Conservation (phyloP, 345 rosid species). For the Reutealis trisperma region DNA sequence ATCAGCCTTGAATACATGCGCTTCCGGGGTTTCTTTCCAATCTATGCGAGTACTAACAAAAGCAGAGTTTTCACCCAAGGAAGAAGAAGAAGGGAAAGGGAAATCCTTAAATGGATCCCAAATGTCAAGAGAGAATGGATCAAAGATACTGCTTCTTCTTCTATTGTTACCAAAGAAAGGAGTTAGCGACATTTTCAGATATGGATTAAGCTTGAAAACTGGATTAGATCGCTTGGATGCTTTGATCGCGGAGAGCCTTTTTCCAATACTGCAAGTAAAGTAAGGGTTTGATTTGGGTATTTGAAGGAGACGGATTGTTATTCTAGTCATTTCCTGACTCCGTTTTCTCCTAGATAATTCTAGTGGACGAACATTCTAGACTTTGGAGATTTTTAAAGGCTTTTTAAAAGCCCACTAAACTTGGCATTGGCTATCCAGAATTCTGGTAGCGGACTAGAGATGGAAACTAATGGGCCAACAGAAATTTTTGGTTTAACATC, state of each 20-base stretch:
- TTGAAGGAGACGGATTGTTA: not conserved
- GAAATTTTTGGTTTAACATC: too few species aligned
- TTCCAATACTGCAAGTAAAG: not conserved
- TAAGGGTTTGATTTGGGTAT: not conserved
- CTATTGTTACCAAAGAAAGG: not conserved
- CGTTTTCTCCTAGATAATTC: not conserved
- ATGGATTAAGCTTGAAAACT: not conserved
- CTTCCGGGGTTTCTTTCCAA: constrained; percentile 22
- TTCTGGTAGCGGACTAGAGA: too few species aligned
- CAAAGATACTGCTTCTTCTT: not conserved
- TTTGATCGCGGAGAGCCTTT: not conserved
- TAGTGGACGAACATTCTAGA: not conserved
- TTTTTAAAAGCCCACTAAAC: too few species aligned
- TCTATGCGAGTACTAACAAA: constrained; percentile 8
- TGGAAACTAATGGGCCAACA: too few species aligned
- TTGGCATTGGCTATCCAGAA: too few species aligned
- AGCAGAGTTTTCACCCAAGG: not conserved
- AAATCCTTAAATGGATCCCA: constrained; percentile 17
- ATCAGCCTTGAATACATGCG: constrained; percentile 20
- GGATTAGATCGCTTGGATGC: too few species aligned
- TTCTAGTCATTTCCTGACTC: not conserved
- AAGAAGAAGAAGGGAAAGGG: not conserved
- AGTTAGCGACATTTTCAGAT: constrained; percentile 3
- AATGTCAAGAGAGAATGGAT: constrained; percentile 8
- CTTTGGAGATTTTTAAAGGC: too few species aligned